Percentiles rank a stretch among this genome's conserved stretches.
Conservation (phyloP, 805 yeast genomes). For the Schwanniomyces occidentalis region DNA sequence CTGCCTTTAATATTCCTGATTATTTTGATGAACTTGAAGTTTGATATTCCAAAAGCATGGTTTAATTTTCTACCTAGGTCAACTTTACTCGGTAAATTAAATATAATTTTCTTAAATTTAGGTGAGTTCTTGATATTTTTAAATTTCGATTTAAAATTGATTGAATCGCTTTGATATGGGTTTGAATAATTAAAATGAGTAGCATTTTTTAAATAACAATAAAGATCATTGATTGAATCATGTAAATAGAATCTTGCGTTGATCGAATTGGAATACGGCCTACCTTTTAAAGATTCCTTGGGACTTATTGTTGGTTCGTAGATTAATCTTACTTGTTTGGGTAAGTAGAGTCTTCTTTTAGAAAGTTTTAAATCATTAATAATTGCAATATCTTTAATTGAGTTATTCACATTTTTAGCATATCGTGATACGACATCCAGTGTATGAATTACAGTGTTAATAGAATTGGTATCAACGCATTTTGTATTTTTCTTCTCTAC, state of each 20-base stretch:
- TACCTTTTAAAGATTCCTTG: constrained; percentile 22
- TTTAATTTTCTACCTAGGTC: constrained; percentile 6
- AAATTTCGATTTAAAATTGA: neutral
- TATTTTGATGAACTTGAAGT: constrained; percentile 35
- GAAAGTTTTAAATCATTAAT: no score
- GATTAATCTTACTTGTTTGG: no score
- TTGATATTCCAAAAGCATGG: constrained; percentile 4
- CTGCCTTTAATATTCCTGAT: constrained; percentile 40
- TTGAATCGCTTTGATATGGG: neutral
- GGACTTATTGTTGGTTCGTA: no score
- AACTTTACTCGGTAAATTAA: constrained; percentile 2
- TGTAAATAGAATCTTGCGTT: constrained; percentile 28
- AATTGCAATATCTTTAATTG: no score
- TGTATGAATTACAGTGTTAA: no score
- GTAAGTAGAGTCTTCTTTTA: no score
- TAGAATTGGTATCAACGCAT: no score
- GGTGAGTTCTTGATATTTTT: no score
- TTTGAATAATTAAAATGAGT: constrained; percentile 14
- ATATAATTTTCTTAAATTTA: constrained; percentile 1
- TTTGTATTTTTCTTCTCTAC: no score
- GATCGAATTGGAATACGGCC: constrained; percentile 30
- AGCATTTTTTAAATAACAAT: constrained; percentile 21
- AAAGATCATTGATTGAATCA: constrained; percentile 17
- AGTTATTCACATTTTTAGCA: no score
- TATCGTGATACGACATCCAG: no score